Base-by-base conservation (phyloP, 2,329 filamentous ascomycete species). In the Phoma sp. region DNA sequence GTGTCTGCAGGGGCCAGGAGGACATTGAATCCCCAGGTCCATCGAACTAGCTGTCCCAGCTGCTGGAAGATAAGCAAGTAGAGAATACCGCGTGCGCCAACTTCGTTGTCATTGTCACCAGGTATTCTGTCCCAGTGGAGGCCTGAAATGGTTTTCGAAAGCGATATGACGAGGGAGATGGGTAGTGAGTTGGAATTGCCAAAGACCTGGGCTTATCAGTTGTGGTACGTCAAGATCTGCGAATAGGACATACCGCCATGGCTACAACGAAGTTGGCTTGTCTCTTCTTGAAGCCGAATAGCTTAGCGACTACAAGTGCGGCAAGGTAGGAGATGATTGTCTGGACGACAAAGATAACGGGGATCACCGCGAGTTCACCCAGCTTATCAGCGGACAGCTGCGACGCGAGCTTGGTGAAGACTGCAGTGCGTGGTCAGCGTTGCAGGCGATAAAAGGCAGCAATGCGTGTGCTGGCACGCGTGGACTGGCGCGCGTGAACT, bases 51-150 rank as follows among this genome's bases (percentile, higher is more conserved):
- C 76, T 99, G 95, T 18, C 95, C 95, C 3, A 99, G 85, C 74
- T 99, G 95, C 77, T 99, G 95, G 78, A 99, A 99, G 63, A 99
- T 96, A 57, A 99, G 83, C 10, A 99, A 83, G 71, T 99, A 99
- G 1, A 99, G 80, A 57, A 99, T 98, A 55, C 95, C 95, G 57
- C 95, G 87, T 2, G 95, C 93, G 20, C 86, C 93, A 17, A 99
- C 95, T 74, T 98, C 92, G 53, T 96, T 90, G 68, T 98, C 93
- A 68, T 96, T 98, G 66, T 99, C 95, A 47, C 91, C 90, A 0
- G 91, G 90, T 42, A 98, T 86, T 62, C 86, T 89, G 76, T 93
- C 89, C 95, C 95, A 99, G 74, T 98, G 93, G 26, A 99, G 82
- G 5, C 95, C 95, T 66, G 88, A 87, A 51, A 99, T 83, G 0